Evolutionary conservation across 2,329 filamentous ascomycete species (phyloP).

Genomic region (Trichoderma sp.): DNA sequence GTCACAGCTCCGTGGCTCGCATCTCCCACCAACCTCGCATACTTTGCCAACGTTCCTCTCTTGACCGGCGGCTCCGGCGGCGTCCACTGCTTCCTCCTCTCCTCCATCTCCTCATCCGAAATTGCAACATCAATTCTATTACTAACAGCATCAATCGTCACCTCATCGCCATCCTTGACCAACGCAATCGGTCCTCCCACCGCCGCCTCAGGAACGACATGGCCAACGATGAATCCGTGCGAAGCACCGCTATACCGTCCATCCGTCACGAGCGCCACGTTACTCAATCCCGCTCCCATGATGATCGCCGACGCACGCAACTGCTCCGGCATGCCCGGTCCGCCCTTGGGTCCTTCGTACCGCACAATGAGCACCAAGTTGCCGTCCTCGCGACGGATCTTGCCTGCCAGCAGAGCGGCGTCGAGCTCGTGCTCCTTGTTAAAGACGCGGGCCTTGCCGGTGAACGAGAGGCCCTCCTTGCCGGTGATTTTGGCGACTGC

Average conservation of each 20-base stretch:
- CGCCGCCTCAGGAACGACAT: constrained; percentile 87
- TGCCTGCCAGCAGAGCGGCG: constrained; percentile 68
- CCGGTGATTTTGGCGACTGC: constrained; percentile 96
- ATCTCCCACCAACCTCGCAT: constrained; percentile 82
- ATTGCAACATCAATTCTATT: constrained; percentile 72
- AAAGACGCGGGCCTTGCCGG: constrained; percentile 78
- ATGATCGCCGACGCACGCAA: constrained; percentile 84
- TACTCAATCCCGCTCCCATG: constrained; percentile 85
- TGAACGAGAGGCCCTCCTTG: constrained; percentile 84
- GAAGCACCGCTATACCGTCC: constrained; percentile 84
- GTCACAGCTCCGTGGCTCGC: constrained; percentile 90
- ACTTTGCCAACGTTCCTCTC: constrained; percentile 85
- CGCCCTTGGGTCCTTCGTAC: constrained; percentile 91
- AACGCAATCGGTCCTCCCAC: constrained; percentile 85
- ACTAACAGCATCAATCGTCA: constrained; percentile 81
- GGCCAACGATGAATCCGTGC: constrained; percentile 91
- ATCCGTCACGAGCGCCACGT: constrained; percentile 89
- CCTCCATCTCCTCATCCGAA: constrained; percentile 66
- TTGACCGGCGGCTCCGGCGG: constrained; percentile 70
- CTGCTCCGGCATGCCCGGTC: constrained; percentile 95
- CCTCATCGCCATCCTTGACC: constrained; percentile 73
- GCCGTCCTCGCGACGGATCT: constrained; percentile 54
- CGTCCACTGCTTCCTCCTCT: constrained; percentile 65
- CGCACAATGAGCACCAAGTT: constrained; percentile 88
- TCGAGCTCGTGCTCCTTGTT: constrained; percentile 82